Evolutionary conservation across 768 basidiomycete species (phyloP).

Genomic region (Amanita brunnescens): DNA sequence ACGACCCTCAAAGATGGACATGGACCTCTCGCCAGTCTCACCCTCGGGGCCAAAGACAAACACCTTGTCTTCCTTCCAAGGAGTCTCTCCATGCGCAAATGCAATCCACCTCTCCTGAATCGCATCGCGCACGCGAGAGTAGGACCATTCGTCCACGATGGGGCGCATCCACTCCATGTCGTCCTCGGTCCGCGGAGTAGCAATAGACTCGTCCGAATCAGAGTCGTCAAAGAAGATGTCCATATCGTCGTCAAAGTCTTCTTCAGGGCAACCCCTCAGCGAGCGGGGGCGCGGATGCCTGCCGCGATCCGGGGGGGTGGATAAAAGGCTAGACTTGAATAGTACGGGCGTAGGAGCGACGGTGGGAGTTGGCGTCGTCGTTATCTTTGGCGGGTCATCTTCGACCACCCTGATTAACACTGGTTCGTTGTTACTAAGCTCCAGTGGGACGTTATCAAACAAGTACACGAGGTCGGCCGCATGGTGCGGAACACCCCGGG

Average conservation of each 20-base stretch:
- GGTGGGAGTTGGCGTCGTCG: constrained; percentile 14
- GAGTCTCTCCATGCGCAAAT: constrained; percentile 65
- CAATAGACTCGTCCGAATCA: constrained; percentile 11
- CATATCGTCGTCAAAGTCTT: constrained; percentile 1
- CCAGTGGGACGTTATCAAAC: constrained; percentile 66
- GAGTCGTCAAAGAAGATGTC: constrained; percentile 1
- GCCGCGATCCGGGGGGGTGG: not conserved
- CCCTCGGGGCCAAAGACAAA: constrained; percentile 81
- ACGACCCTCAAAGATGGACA: constrained; percentile 56
- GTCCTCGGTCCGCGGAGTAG: constrained; percentile 13
- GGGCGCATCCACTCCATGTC: constrained; percentile 43
- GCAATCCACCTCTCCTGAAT: constrained; percentile 70
- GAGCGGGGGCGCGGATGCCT: not conserved
- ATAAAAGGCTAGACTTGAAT: not conserved
- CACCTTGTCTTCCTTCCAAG: constrained; percentile 62
- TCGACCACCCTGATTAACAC: constrained; percentile 13
- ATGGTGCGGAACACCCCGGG: constrained; percentile 57
- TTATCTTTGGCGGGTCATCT: constrained; percentile 26
- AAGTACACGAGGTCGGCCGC: constrained; percentile 68
- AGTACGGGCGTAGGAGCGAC: not conserved
- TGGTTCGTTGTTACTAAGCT: constrained; percentile 17
- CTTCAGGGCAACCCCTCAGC: not conserved
- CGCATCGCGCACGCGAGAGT: constrained; percentile 56
- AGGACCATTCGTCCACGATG: constrained; percentile 59
- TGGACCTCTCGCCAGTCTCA: constrained; percentile 66